Base-by-base conservation (phyloP, 2,329 filamentous ascomycete genomes). In the Trichoderma citrinoviride region DNA sequence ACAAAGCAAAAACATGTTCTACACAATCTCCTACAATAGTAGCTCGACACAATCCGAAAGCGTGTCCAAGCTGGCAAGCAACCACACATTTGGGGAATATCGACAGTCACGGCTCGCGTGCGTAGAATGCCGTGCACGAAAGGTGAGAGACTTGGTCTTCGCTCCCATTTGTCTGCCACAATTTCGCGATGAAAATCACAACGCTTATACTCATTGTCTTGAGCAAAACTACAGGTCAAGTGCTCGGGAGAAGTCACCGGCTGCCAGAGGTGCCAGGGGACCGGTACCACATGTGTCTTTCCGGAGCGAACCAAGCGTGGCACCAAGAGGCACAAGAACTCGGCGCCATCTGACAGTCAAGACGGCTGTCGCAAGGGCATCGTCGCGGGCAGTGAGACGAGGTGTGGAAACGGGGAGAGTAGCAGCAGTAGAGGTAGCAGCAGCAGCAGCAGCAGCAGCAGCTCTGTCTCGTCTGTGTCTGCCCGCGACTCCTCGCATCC, bases 301-400 rank as follows among this genome's bases (percentile, higher is more conserved):
- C 58, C 58, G 33, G 25, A 54, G 58, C 53, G 58, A 46, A 53
- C 58, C 2, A 61, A 61, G 40, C 47, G 58, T 15, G 58, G 47
- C 7, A 44, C 58, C 40, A 61, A 61, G 25, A 61, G 58, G 27
- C 58, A 52, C 10, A 61, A 61, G 46, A 50, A 61, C n/a, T 53
- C 58, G n/a, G 25, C 40, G 23, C 49, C 49, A 12, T 19, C 49
- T 15, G 58, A 54, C 14, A 10, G 12, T 15, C n/a, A 25, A 12
- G 49, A 25, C 5, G 21, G 58, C n/a, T n/a, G n/a, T 14, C n/a
- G 47, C 3, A 46, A 25, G n/a, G n/a, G 49, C 25, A 37, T 33
- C 19, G 10, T 33, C 19, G 10, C 40, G 6, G 29, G 40, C 25
- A 33, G 40, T 46, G 47, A 61, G 17, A 54, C 14, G 40, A 44